A percentile compares a stretch with the other conserved stretches of the same genome.
phyloP scores from a whole-genome alignment of 768 basidiomycete genomes.

The Trametes cubensis region DNA sequence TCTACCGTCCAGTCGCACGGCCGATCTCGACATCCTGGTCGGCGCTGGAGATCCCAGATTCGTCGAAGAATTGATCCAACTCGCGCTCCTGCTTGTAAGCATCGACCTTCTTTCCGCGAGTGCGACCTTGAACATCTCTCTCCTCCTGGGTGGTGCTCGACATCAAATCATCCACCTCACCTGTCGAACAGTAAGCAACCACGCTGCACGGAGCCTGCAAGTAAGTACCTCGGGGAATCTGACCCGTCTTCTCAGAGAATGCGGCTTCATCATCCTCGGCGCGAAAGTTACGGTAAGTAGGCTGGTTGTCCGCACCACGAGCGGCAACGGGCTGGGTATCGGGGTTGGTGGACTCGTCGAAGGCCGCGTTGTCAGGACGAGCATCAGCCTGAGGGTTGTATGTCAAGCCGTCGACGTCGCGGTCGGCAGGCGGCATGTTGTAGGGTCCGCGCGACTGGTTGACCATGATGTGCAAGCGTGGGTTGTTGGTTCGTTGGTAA shows the following conservation, averaged over 20 bases:
- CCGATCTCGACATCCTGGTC: conserved; percentile 29
- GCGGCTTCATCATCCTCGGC: conserved; percentile 30
- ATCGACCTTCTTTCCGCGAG: conserved; percentile 32
- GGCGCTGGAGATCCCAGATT: conserved; percentile 18
- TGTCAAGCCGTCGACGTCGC: conserved; percentile 26
- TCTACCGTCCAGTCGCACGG: conserved; percentile 20
- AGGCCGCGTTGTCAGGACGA: conserved; percentile 27
- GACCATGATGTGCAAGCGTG: conserved; percentile 3
- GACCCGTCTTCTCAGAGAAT: conserved; percentile 26
- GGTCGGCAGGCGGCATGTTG: conserved; percentile 22
- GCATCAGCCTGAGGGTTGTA: conserved; percentile 30
- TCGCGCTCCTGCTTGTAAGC: conserved; percentile 32
- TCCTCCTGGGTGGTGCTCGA: conserved; percentile 19
- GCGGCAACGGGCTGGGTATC: conserved; percentile 26
- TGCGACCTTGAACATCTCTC: conserved; percentile 23
- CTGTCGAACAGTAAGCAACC: conserved; percentile 8
- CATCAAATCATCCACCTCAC: conserved; percentile 31
- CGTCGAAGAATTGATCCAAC: conserved; percentile 26
- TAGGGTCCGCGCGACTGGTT: conserved; percentile 22
- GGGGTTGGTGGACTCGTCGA: conserved; percentile 23
- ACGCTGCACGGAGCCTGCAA: not conserved
- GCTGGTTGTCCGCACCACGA: conserved; percentile 31
- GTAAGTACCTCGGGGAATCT: conserved; percentile 26
- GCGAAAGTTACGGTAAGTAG: conserved; percentile 23
- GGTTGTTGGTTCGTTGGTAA: not conserved